Base-by-base conservation (phyloP, 108 stramenopile genomes). In the Cyclotella cryptica region DNA sequence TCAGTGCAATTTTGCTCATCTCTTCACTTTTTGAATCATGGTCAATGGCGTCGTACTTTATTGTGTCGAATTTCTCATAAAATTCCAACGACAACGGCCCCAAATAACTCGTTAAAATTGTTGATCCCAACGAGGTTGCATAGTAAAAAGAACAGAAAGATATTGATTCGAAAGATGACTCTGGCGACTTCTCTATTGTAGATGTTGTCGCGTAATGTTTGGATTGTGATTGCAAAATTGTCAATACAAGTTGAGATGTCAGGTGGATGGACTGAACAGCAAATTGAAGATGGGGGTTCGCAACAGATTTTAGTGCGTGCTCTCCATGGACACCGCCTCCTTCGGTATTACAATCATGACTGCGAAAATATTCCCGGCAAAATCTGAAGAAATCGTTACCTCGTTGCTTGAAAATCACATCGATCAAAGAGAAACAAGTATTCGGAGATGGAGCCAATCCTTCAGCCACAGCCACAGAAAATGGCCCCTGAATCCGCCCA, bases 321-420 rank as follows among this genome's bases (percentile, higher is more conserved):
- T 69, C 41, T 58, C 45, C 28, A 21, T 22, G 30, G 41, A n/a
- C n/a, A n/a, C n/a, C n/a, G n/a, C n/a, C n/a, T n/a, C n/a, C n/a
- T n/a, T 51, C 29, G 8, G 28, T 14, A 41, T 46, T 21, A 21
- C 26, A 44, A 29, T 71, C 40, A 44, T 39, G 39, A 27, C 51
- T 42, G 7, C 61, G 46, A 52, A 55, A 77, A 62, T 69, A 43
- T 12, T 52, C 39, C 41, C 66, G 54, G 51, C 79, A 73, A 28
- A 74, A 30, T 44, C 35, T 44, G 69, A 83, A 83, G 27, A 83
- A 55, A 49, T 77, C 82, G 22, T 17, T 35, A 58, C 82, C 51
- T 13, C 66, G 42, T 60, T 77, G 82, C 46, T 83, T 83, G 51
- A 77, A 77, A 61, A 83, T 63, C 75, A 83, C 77, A 40, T 83